Evolutionary conservation across 805 yeast genomes (phyloP).

Genomic region (Candida broadrunensis): DNA sequence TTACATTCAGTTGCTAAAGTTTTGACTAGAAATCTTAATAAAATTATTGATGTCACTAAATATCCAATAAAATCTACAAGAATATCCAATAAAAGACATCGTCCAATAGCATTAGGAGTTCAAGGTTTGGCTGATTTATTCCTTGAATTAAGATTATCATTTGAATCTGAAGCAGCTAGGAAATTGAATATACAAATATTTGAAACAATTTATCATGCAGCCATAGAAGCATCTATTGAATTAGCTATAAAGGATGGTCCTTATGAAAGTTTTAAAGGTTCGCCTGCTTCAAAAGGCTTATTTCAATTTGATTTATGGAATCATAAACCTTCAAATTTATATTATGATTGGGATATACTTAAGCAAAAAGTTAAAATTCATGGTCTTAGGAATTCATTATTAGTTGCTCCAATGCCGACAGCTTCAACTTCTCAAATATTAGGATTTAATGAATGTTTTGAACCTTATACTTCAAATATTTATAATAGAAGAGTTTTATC

Average conservation of each 20-base stretch:
- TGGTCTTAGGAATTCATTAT: conserved; percentile 83
- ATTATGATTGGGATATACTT: conserved; percentile 76
- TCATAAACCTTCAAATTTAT: conserved; percentile 69
- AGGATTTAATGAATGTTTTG: conserved; percentile 94
- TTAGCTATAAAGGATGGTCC: conserved; percentile 67
- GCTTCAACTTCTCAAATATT: conserved; percentile 96
- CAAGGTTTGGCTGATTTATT: conserved; percentile 94
- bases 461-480: conserved; percentile 91
- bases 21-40: conserved; percentile 73
- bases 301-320: conserved; percentile 90
- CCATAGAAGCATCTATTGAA: conserved; percentile 84
- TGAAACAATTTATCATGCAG: conserved; percentile 94
- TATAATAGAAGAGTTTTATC: conserved; percentile 88
- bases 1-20: conserved; percentile 78
- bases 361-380: conserved; percentile 54
- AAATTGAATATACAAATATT: conserved; percentile 78
- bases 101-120: conserved; percentile 98
- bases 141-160: conserved; percentile 75
- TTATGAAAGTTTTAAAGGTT: conserved; percentile 73
- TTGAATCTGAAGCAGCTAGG: conserved; percentile 79
- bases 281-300: conserved; percentile 85
- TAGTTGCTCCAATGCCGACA: conserved; percentile 97
- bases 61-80: conserved; percentile 83
- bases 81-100: conserved; percentile 71
- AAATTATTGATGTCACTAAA: conserved; percentile 76